Evolutionary conservation across 2,329 filamentous ascomycete species (phyloP), one percentile per base, ranked within the genome.

Genomic region (Diaporthe eres): DNA sequence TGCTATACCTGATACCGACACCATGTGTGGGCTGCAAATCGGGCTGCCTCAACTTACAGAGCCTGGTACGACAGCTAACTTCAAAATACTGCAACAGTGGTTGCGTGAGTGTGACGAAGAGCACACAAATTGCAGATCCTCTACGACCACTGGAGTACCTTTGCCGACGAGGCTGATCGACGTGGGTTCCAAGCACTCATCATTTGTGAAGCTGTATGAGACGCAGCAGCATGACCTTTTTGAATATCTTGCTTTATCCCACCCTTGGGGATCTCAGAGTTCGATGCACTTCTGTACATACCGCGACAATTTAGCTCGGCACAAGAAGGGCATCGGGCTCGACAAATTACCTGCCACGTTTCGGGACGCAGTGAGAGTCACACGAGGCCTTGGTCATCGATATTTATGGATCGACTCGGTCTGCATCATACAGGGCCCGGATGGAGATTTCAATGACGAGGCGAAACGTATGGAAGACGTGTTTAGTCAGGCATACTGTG

Each of bases 401-500:
- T 67, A 73, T 17, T 25, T 75, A 1, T 75, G 74, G 76, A 75
- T 78, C 5, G 74, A 77, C 44, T 78, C 76, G 7, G 47, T 77
- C 3, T 75, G 74, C 47, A 75, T 77, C 22, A 74, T 78, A 6
- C 72, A 74, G 22, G 70, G 77, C 0, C 37, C 34, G 1, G 61
- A 60, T 0, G 78, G 77, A 0, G 78, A 81, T 67, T 81, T 79
- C 17, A 22, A 76, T 9, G 17, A 67, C 0, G 75, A 81, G 49
- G 75, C 79, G 0, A 75, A 75, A 25, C 68, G 68, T 10, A 81
- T 81, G 79, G 79, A 81, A 39, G 60, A 74, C 1, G 77, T 80
- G 1, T 81, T 79, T 57, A 79, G 78, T 37, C 75, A 71, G 5
- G 80, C 80, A 0, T 81, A 81, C 49, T 81, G 79, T 37, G 78